These are phyloP conservation scores for Grifola frondosa DNA, from an alignment of 1,284 basidiomycete species.

Conservation along the genomic window DNA sequence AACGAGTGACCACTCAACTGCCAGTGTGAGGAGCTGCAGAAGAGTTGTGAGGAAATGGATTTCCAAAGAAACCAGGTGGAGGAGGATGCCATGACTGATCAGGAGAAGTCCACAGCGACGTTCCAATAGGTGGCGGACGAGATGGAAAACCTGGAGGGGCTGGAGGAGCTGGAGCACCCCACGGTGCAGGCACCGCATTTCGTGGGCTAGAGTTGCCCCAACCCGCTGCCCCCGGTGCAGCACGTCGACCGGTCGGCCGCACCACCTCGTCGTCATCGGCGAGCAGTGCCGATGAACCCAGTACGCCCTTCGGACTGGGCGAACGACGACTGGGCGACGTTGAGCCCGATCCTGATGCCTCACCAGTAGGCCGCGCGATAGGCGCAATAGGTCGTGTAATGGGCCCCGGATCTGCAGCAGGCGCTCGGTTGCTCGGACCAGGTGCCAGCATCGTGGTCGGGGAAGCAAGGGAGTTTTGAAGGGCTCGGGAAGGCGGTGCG, in stretches of 20 bases:
- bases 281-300: slow-evolving; percentile 73
- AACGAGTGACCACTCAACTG: slow-evolving; percentile 33
- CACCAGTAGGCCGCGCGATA: slow-evolving; percentile 43
- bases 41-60: slow-evolving; percentile 45
- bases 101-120: slow-evolving; percentile 43
- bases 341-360: slow-evolving; percentile 53
- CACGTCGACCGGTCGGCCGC: slow-evolving; percentile 42
- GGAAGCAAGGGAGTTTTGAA: slow-evolving; percentile 37
- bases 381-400: slow-evolving; percentile 55
- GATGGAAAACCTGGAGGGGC: slow-evolving; percentile 35
- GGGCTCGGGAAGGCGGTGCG: slow-evolving; percentile 40
- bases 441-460: slow-evolving; percentile 37
- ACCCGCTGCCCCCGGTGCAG: slow-evolving; percentile 40
- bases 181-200: slow-evolving; percentile 35
- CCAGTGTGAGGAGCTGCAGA: slow-evolving; percentile 56
- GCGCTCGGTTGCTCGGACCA: slow-evolving; percentile 35
- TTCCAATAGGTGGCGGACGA: slow-evolving; percentile 37
- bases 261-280: slow-evolving; percentile 81
- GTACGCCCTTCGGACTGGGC: slow-evolving; percentile 69
- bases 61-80: slow-evolving; percentile 42
- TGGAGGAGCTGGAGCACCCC: slow-evolving; percentile 42
- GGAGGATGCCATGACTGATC: slow-evolving; percentile 48
- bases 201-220: slow-evolving; percentile 50
- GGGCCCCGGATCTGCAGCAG: slow-evolving; percentile 50
- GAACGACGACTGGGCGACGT: slow-evolving; percentile 64